Conservation (phyloP, 371 early-diverging fungal species). For the Rhizopus delemar region DNA sequence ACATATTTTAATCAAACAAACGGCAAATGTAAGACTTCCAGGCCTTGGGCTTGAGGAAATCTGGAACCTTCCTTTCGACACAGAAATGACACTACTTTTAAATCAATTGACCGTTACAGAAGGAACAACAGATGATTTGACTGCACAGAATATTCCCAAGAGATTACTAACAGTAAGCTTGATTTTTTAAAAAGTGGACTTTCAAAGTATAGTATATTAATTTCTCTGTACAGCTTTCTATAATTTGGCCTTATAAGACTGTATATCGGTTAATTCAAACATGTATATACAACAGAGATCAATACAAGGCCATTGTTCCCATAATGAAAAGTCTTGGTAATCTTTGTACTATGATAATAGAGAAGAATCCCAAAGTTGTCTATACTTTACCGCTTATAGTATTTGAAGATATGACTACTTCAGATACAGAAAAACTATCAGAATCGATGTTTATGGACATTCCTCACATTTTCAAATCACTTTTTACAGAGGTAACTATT, state of each 20-base stretch:
- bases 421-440: not conserved
- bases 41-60: constrained; percentile 6
- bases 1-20: not conserved
- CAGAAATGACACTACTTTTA: constrained; percentile 10
- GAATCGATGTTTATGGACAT: constrained; percentile 3
- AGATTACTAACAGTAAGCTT: constrained; percentile 4
- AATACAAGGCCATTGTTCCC: constrained; percentile 27
- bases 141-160: constrained; percentile 1
- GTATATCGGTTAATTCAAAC: constrained; percentile 13
- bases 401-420: constrained; percentile 6
- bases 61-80: constrained; percentile 18
- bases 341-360: constrained; percentile 6
- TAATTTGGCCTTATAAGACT: constrained; percentile 29
- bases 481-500: not conserved
- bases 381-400: constrained; percentile 8
- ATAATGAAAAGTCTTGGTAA: constrained; percentile 16
- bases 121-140: constrained; percentile 3
- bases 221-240: constrained; percentile 19
- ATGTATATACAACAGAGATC: constrained; percentile 25
- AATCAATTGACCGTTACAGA: constrained; percentile 24
- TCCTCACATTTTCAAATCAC: not conserved
- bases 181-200: too few species aligned
- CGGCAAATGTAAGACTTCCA: not conserved
- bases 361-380: not conserved
- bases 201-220: too few species aligned